Base-by-base conservation (phyloP, 805 yeast genomes). In the Hanseniaspora guilliermondii region DNA sequence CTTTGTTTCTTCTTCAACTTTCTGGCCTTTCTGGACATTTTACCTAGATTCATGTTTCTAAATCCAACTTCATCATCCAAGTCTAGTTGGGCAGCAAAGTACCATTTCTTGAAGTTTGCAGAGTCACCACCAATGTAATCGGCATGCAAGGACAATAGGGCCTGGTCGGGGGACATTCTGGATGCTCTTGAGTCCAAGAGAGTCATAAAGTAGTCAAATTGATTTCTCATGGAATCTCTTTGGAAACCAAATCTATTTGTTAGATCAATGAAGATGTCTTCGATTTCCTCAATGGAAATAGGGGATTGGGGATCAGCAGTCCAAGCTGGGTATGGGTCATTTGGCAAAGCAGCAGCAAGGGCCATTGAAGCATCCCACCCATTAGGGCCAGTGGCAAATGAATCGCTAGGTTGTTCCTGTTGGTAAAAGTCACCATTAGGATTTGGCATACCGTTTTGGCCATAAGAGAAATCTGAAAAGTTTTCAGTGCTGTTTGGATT, bases 301-400 rank as follows among this genome's bases (percentile, higher is more conserved):
- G 94, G 94, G 25, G 91, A 87, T 68, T 85, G 91, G 56, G 85
- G 89, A 70, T 93, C 97, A 47, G 95, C 95, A 25, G 96, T 86
- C 98, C 98, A 93, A 50, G 98, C 97, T 44, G 99, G 98, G 69
- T 91, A 93, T 35, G 98, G 99, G 69, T 93, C 93, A 45, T 88
- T 80, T 62, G 95, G 76, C 71, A 83, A 62, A 67, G 87, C 83
- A 75, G 82, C 72, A 64, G 85, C 71, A 65, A 79, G 68, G 7
- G 55, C 55, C 49, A 52, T 52, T 12, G 55, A 52, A 17, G 41
- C 83, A 30, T 56, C 47, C 49, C 57, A 55, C 12, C 58, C 57
- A 9, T 50, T 50, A 22, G 25, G 27, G n/a, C 41, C 56, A 8
- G 53, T 53, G 27, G 49, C 52, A 53, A 65, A 89, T 59, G 85